Conservation (phyloP, 768 basidiomycete species). For the Lentinula edodes region DNA sequence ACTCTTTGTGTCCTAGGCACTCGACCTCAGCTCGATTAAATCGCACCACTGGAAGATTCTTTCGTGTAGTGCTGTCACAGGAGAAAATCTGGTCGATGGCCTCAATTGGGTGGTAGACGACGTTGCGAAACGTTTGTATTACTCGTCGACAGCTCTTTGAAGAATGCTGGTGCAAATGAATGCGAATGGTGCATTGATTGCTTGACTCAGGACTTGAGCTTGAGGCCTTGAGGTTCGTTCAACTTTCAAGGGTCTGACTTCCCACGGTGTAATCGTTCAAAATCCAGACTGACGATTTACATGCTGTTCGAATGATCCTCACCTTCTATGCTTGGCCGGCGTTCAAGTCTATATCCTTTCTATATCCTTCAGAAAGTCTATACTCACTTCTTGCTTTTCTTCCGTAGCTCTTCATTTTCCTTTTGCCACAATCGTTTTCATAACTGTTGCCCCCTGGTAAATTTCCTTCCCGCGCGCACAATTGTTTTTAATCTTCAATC, state of each 20-base stretch:
- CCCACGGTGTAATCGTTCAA: conserved; percentile 7
- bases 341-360: not conserved
- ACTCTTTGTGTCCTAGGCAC: conserved; percentile 42
- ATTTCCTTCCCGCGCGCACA: not conserved
- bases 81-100: conserved; percentile 76
- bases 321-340: not conserved
- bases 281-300: not conserved
- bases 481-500: not conserved
- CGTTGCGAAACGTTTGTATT: conserved; percentile 84
- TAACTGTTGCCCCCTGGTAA: not conserved
- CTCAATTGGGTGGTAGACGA: conserved; percentile 91
- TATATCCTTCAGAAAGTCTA: not conserved
- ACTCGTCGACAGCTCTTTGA: conserved; percentile 42
- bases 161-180: not conserved
- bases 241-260: not conserved
- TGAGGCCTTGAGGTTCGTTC: too few species aligned
- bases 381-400: not conserved
- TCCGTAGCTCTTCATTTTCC: not conserved
- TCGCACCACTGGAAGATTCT: conserved; percentile 89
- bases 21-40: conserved; percentile 74
- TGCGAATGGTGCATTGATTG: not conserved
- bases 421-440: not conserved
- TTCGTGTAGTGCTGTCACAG: conserved; percentile 90
- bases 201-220: not conserved
- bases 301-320: not conserved